Percentiles rank a stretch among this genome's conserved stretches.
Conservation (phyloP, 2,329 filamentous ascomycete species). For the Scedosporium dehoogii region DNA sequence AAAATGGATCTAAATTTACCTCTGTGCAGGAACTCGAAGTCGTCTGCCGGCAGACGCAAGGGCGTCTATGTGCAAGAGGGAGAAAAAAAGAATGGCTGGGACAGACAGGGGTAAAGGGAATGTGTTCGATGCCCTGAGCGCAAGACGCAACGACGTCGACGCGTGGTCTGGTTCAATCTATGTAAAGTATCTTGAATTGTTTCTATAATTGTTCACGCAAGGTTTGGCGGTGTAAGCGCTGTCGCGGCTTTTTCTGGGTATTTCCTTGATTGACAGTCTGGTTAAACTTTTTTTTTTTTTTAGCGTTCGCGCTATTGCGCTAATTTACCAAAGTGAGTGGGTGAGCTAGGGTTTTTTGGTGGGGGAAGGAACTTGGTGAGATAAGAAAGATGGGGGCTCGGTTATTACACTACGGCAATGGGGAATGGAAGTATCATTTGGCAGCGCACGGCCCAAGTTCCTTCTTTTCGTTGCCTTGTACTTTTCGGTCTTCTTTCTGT, state of each 20-base stretch:
- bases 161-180: background rate
- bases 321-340: background rate
- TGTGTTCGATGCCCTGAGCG: background rate
- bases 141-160: background rate
- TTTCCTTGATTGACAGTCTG: background rate
- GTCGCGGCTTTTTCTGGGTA: background rate
- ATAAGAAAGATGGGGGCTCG: background rate
- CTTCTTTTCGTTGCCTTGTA: background rate
- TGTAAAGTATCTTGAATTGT: background rate
- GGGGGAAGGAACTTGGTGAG: background rate
- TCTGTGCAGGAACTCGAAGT: background rate
- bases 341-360: background rate
- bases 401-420: background rate
- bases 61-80: background rate
- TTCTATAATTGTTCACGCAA: background rate
- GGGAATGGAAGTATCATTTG: background rate
- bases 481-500: background rate
- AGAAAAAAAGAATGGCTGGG: background rate
- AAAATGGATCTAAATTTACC: background rate
- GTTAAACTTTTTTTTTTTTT: constrained; percentile 1
- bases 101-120: background rate
- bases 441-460: background rate
- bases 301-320: background rate
- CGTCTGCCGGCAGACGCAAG: background rate
- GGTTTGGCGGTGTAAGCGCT: background rate